Conservation (phyloP, 306 rosid genomes). For the Castanea sativa region DNA sequence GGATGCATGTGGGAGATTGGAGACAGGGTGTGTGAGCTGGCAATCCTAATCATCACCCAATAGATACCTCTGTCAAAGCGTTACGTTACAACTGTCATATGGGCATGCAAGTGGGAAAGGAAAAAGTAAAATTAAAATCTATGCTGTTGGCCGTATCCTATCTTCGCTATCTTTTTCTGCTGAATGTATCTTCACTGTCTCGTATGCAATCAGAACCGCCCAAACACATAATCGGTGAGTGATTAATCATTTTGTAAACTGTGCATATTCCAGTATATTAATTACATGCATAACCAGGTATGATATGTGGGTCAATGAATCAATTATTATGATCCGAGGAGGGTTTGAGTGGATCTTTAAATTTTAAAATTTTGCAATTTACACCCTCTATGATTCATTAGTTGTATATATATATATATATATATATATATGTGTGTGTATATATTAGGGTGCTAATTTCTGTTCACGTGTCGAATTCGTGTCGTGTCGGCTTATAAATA, state of each 20-base stretch:
- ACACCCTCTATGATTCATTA: no score
- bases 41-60: slow-evolving; percentile 11
- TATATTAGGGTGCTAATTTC: rapidly evolving
- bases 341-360: no score
- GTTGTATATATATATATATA: no score
- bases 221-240: background rate
- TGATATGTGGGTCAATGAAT: background rate
- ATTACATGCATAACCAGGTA: background rate
- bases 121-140: background rate
- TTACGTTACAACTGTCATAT: background rate
- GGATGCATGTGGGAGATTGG: background rate
- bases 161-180: no score
- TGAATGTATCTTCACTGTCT: no score
- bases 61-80: background rate
- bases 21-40: slow-evolving; percentile 10
- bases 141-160: background rate
- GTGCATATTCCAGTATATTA: background rate
- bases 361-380: no score
- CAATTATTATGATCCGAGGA: background rate
- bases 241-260: background rate
- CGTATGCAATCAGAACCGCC: background rate
- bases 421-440: no score
- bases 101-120: background rate
- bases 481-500: no score
- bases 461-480: rapidly evolving